Conservation (phyloP, 768 basidiomycete species). For the Boletellus ananiceps region DNA sequence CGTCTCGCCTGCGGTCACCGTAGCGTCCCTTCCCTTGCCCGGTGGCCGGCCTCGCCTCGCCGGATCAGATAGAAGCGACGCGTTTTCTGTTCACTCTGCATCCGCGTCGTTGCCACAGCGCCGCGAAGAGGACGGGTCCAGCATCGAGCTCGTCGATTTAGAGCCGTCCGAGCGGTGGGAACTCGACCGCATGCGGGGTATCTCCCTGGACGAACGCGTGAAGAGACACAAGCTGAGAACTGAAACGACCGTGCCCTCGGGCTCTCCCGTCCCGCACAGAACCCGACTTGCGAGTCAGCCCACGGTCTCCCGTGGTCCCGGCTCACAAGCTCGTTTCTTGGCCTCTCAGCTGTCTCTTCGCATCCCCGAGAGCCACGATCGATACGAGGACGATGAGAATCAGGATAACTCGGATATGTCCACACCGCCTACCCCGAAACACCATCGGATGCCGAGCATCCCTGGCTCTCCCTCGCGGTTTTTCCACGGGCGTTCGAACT, state of each 20-base stretch:
- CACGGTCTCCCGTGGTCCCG: slow-evolving; percentile 21
- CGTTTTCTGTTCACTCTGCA: slow-evolving; percentile 17
- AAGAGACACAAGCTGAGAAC: slow-evolving; percentile 34
- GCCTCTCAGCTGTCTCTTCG: slow-evolving; percentile 32
- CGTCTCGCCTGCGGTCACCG: slow-evolving; percentile 21
- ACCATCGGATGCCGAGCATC: slow-evolving; percentile 28
- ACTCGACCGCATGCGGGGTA: slow-evolving; percentile 40
- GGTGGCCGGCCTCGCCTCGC: slow-evolving; percentile 6
- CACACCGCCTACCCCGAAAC: slow-evolving; percentile 31
- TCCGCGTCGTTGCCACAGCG: slow-evolving; percentile 15
- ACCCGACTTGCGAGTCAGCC: slow-evolving; percentile 28
- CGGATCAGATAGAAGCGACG: slow-evolving; percentile 23
- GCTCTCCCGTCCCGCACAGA: slow-evolving; percentile 26
- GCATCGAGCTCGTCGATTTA: slow-evolving; percentile 50
- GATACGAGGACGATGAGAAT: slow-evolving; percentile 28
- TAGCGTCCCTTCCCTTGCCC: slow-evolving; percentile 23
- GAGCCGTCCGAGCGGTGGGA: slow-evolving; percentile 42
- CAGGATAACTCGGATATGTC: slow-evolving; percentile 32
- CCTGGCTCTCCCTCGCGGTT: slow-evolving; percentile 30
- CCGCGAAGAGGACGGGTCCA: slow-evolving; percentile 45
- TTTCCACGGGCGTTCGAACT: slow-evolving; percentile 28
- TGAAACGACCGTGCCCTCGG: slow-evolving; percentile 20
- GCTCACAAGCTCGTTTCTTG: slow-evolving; percentile 30
- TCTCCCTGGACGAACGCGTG: slow-evolving; percentile 40
- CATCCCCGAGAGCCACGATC: slow-evolving; percentile 31